Conservation (phyloP, 768 basidiomycete species). For the Pulveroboletus ravenelii region DNA sequence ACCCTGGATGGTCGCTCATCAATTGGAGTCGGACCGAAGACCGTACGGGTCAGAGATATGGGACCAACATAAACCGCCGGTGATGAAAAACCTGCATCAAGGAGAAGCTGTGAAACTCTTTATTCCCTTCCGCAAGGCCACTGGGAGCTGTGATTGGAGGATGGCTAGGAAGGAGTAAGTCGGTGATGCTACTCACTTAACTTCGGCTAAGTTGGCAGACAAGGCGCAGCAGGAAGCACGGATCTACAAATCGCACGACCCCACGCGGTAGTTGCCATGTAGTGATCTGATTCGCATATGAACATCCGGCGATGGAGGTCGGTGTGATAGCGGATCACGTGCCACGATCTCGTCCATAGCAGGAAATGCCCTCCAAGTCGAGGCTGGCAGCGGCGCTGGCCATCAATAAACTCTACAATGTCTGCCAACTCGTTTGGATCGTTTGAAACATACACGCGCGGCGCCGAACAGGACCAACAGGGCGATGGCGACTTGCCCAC, state of each 20-base stretch:
- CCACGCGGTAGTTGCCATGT: not conserved
- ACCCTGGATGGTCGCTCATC: not conserved
- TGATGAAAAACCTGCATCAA: too few species aligned
- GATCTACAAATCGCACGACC: not conserved
- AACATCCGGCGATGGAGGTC: not conserved
- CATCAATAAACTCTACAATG: constrained; percentile 7
- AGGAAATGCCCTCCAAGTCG: not conserved
- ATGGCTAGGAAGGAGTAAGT: not conserved
- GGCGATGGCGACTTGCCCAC: constrained; percentile 62
- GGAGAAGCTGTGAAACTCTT: too few species aligned
- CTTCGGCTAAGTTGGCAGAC: not conserved
- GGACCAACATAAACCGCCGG: not conserved
- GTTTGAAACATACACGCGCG: constrained; percentile 25
- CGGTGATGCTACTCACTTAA: not conserved
- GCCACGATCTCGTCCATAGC: not conserved
- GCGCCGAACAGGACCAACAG: constrained; percentile 39
- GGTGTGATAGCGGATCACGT: constrained; percentile 8
- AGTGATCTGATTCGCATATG: not conserved
- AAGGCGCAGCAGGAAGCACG: not conserved
- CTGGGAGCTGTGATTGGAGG: too few species aligned
- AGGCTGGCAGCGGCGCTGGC: too few species aligned
- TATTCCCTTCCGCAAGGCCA: too few species aligned
- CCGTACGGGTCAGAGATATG: not conserved
- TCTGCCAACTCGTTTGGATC: constrained; percentile 18
- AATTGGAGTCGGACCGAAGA: not conserved